Conservation (phyloP, 2,329 filamentous ascomycete species). For the Keithomyces neogunnii region DNA sequence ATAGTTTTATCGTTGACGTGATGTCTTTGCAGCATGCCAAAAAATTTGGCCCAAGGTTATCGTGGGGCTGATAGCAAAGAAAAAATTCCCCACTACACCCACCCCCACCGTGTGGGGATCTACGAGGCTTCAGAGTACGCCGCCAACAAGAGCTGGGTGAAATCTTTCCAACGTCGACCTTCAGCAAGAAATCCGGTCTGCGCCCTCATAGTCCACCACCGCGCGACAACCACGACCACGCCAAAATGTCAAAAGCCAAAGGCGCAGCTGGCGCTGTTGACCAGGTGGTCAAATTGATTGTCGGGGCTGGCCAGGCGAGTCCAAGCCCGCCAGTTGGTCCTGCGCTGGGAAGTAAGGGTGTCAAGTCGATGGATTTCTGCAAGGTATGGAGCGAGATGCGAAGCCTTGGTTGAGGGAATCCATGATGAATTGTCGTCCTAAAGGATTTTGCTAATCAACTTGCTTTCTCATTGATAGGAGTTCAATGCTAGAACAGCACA, state of each 20-base stretch:
- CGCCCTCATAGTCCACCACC: conserved; percentile 5
- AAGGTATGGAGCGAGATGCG: conserved; percentile 53
- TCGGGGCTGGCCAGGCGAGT: conserved; percentile 89
- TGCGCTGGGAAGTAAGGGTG: conserved; percentile 90
- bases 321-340: conserved; percentile 95
- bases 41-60: neutral
- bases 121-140: neutral
- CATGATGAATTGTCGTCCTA: neutral
- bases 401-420: neutral
- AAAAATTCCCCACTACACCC: conserved; percentile 1
- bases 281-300: conserved; percentile 92
- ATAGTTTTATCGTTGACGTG: neutral
- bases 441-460: conserved; percentile 9
- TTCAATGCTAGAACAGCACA: conserved; percentile 93
- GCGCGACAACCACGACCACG: conserved; percentile 8
- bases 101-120: conserved; percentile 1
- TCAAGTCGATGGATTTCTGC: conserved; percentile 99
- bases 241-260: conserved; percentile 44
- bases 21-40: neutral
- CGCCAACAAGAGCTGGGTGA: neutral
- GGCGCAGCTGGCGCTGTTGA: conserved; percentile 38
- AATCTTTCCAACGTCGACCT: conserved; percentile 9
- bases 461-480: conserved; percentile 50
- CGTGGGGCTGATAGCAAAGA: conserved; percentile 4
- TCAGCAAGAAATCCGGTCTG: neutral